A percentile compares a stretch with the other conserved stretches of the same genome.
Conservation (phyloP, 108 stramenopile genomes). For the Skeletonema potamos region DNA sequence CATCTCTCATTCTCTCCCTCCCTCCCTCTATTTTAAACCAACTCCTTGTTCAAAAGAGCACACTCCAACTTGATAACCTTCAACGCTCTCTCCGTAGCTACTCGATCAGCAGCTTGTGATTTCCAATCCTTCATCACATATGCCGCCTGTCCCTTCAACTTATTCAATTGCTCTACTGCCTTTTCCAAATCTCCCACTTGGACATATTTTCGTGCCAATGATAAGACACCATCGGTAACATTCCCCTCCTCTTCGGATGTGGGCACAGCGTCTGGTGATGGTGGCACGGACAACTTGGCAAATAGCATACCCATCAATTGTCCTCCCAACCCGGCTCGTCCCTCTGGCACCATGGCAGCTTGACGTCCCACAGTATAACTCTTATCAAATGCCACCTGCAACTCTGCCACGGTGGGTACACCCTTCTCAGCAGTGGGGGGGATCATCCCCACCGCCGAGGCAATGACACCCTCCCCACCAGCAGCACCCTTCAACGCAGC, state of each 20-base stretch:
- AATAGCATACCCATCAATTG: conserved; percentile 80
- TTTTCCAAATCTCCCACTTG: conserved; percentile 75
- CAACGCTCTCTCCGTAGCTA: conserved; percentile 77
- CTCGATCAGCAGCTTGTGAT: conserved; percentile 58
- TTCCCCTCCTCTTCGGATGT: conserved; percentile 60
- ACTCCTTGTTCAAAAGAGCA: conserved; percentile 72
- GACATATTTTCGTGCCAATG: conserved; percentile 65
- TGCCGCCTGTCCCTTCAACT: conserved; percentile 71
- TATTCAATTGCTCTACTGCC: conserved; percentile 66
- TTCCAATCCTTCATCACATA: conserved; percentile 83
- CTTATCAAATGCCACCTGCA: conserved; percentile 74
- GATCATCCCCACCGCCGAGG: conserved; percentile 54
- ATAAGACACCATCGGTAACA: conserved; percentile 64
- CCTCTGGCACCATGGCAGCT: conserved; percentile 77
- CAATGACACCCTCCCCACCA: conserved; percentile 59
- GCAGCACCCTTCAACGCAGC: conserved; percentile 64
- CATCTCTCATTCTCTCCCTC: not conserved
- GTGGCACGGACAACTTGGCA: conserved; percentile 64
- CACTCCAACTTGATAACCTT: conserved; percentile 84
- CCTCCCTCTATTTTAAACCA: conserved; percentile 26
- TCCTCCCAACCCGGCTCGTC: conserved; percentile 65
- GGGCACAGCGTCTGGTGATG: conserved; percentile 61
- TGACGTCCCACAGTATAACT: conserved; percentile 55
- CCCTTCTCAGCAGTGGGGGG: conserved; percentile 54
- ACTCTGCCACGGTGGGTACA: conserved; percentile 67